Evolutionary conservation across 805 yeast genomes (phyloP), one percentile per base, ranked within the genome.

Genomic region (Pichia phayaonensis): DNA sequence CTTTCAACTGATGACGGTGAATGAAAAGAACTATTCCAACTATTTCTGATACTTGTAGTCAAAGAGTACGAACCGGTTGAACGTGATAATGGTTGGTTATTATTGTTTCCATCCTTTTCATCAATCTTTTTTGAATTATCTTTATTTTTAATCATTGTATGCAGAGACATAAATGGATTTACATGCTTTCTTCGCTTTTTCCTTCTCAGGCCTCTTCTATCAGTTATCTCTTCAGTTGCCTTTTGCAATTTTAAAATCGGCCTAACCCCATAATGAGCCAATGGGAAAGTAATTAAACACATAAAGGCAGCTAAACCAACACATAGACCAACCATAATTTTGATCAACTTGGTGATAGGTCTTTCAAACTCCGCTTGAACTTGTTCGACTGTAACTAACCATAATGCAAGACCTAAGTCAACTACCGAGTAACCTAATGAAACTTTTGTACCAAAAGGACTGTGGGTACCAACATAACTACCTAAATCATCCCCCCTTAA

Each of bases 301-400:
- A 88, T 80, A 54, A 84, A 76, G 0, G 72, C 86, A 4, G 94
- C 94, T 21, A 86, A 79, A 1, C 86, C 95, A 39, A 90, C 70
- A 23, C 86, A 88, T 1, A 86, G 83, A 6, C 94, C 95, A 43
- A 83, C 75, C 52, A 87, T 83, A 46, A 90, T 84, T 55, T 79
- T 79, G 1, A 83, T 75, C 40, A 90, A 67, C 54, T 74, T 76
- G 2, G 55, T 68, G 6, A 84, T 74, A 0, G 96, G 94, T 3
- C 72, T 77, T 62, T 79, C 70, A 63, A 89, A 87, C 2, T 67
- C 75, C 2, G 71, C 55, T 53, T 79, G 74, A 1, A 74, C 68
- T 61, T 88, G 95, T 56, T 83, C 83, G 5, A 90, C 79, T 0
- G 82, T 66, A 2, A 90, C 82, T n/a, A 80, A 77, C 97, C 97